phyloP scores from a whole-genome alignment of 192 early-diverging fungal species.

The Allomyces javanicus region DNA sequence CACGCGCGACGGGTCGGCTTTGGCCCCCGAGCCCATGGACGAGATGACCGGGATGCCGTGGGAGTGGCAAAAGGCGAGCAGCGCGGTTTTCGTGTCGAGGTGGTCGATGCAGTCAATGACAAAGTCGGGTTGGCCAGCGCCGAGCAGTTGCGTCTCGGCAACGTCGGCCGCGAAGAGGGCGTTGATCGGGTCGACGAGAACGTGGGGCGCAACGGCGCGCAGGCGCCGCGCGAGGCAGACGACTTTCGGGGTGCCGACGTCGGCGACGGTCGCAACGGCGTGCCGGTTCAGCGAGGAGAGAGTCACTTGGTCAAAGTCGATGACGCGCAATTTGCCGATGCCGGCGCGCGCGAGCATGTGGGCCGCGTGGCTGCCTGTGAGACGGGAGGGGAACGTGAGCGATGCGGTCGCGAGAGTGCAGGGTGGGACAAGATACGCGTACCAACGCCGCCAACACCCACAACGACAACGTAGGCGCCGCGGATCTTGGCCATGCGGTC shows the following conservation, averaged over 20 bases:
- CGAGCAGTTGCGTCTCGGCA: slow-evolving; percentile 42
- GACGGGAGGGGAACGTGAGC: not conserved
- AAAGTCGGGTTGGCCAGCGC: slow-evolving; percentile 34
- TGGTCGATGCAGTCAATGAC: slow-evolving; percentile 89
- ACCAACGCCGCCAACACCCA: slow-evolving; percentile 90
- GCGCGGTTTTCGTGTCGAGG: slow-evolving; percentile 76
- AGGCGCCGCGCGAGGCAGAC: slow-evolving; percentile 51
- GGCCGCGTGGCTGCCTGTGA: slow-evolving; percentile 38
- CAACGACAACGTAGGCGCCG: slow-evolving; percentile 73
- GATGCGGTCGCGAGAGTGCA: not conserved
- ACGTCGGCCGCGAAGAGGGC: slow-evolving; percentile 51
- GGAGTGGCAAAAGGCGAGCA: slow-evolving; percentile 69
- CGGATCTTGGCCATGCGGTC: slow-evolving; percentile 52
- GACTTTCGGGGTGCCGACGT: slow-evolving; percentile 79
- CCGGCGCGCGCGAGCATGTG: slow-evolving; percentile 81
- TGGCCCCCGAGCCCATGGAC: slow-evolving; percentile 95
- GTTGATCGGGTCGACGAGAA: slow-evolving; percentile 51
- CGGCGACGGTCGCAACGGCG: slow-evolving; percentile 71
- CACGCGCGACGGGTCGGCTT: slow-evolving; percentile 84
- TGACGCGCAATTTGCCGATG: slow-evolving; percentile 62
- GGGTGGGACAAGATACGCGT: slow-evolving; percentile 11
- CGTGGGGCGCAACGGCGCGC: slow-evolving; percentile 54
- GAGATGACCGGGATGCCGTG: slow-evolving; percentile 59
- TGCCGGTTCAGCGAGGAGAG: slow-evolving; percentile 86
- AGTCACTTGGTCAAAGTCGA: slow-evolving; percentile 97